These are phyloP conservation scores for Chaetomiaceae sp. DNA, from an alignment of 2,329 filamentous ascomycete genomes.

Conservation along the genomic window DNA sequence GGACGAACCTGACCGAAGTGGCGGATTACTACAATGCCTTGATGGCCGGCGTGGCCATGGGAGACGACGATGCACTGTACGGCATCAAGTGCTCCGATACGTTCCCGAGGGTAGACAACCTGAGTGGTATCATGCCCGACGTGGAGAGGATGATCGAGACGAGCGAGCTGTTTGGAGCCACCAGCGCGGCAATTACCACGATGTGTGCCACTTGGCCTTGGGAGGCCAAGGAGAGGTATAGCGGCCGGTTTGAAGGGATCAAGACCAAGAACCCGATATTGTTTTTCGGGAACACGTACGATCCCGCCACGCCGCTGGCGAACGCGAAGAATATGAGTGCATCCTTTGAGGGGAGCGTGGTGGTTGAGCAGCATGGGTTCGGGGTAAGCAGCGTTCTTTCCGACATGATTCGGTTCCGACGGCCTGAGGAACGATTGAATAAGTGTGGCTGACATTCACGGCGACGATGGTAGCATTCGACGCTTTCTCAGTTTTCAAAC, in stretches of 20 bases:
- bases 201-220: constrained; percentile 31
- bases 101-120: not conserved
- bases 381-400: constrained; percentile 19
- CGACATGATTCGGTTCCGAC: not conserved
- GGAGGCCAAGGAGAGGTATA: constrained; percentile 27
- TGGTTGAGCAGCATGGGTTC: constrained; percentile 28
- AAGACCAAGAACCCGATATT: constrained; percentile 30
- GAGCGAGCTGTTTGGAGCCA: constrained; percentile 23
- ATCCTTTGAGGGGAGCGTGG: constrained; percentile 29
- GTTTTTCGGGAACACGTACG: constrained; percentile 30
- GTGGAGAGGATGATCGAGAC: constrained; percentile 15
- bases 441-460: not conserved
- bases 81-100: constrained; percentile 11
- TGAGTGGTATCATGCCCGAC: not conserved
- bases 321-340: constrained; percentile 30
- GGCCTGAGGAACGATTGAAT: not conserved
- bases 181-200: constrained; percentile 15
- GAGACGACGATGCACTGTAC: constrained; percentile 12
- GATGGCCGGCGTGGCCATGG: not conserved
- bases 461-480: constrained; percentile 6
- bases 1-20: not conserved
- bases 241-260: constrained; percentile 20
- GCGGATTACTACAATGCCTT: not conserved
- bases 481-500: not conserved
- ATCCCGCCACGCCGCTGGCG: constrained; percentile 31